Evolutionary conservation across 257 asterid species (phyloP).

Genomic region (Fraxinus pennsylvanica): DNA sequence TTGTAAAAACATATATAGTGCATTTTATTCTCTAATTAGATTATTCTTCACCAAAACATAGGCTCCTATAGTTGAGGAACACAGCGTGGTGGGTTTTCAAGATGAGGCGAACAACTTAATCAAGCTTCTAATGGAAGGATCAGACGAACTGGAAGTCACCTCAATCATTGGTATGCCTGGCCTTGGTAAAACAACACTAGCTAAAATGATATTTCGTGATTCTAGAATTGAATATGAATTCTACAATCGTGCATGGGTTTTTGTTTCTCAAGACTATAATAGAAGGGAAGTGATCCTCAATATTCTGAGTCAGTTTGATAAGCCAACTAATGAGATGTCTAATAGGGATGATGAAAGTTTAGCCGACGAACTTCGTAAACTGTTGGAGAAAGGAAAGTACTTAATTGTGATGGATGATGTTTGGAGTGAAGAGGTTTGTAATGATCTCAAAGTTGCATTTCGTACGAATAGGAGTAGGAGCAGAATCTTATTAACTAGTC

Average conservation of each 20-base stretch:
- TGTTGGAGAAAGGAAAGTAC: conserved; percentile 44
- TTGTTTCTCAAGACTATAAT: conserved; percentile 55
- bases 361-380: conserved; percentile 31
- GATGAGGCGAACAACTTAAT: conserved; percentile 47
- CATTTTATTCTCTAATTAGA: background rate
- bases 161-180: conserved; percentile 57
- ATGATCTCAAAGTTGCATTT: conserved; percentile 49
- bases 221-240: conserved; percentile 43
- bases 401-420: conserved; percentile 65
- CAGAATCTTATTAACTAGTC: conserved; percentile 52
- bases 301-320: conserved; percentile 35
- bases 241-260: conserved; percentile 51
- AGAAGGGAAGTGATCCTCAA: conserved; percentile 50
- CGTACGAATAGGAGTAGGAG: conserved; percentile 45
- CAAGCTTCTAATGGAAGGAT: conserved; percentile 35
- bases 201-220: conserved; percentile 52
- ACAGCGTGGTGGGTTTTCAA: conserved; percentile 51
- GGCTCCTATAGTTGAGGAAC: conserved; percentile 59
- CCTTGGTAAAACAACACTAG: conserved; percentile 67
- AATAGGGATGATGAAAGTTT: conserved; percentile 42
- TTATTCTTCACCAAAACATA: conserved; percentile 18
- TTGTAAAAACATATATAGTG: no score
- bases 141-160: conserved; percentile 44
- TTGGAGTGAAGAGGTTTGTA: conserved; percentile 53
- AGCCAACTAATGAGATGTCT: conserved; percentile 31